These are phyloP conservation scores for Balamuthia mandrillaris DNA, from an alignment of 208 protist genomes.

Conservation along the genomic window DNA sequence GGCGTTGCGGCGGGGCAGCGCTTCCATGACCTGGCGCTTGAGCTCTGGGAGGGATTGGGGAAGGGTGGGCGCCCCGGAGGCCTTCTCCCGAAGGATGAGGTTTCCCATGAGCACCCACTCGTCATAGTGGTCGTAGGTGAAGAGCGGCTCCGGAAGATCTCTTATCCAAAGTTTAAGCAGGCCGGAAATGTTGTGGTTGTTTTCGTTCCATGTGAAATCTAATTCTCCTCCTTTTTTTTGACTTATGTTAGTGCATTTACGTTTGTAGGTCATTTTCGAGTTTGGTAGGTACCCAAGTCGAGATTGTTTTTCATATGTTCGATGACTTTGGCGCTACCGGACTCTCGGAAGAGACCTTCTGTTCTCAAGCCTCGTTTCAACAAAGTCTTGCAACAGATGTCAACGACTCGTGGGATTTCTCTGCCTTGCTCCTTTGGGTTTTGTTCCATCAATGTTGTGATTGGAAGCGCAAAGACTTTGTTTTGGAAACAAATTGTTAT, in stretches of 20 bases:
- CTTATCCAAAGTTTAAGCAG: conserved; percentile 35
- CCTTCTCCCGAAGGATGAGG: background rate
- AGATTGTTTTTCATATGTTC: conserved; percentile 21
- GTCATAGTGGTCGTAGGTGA: conserved; percentile 22
- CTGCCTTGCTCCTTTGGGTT: conserved; percentile 13
- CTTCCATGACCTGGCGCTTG: background rate
- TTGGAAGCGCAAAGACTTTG: conserved; percentile 4
- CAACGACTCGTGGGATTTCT: background rate
- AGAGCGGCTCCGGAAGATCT: conserved; percentile 7
- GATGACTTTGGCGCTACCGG: conserved; percentile 5
- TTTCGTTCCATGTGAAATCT: background rate
- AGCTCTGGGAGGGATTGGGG: background rate
- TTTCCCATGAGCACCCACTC: conserved; percentile 11
- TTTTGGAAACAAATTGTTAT: too few species aligned
- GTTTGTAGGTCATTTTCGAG: background rate
- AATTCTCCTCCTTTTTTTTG: background rate
- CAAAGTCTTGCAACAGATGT: background rate
- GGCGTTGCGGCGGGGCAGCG: background rate
- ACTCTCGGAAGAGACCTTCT: conserved; percentile 32
- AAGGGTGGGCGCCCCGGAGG: background rate
- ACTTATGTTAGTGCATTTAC: background rate
- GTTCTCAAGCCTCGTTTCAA: background rate
- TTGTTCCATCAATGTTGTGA: background rate
- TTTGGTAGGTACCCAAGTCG: background rate
- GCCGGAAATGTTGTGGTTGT: conserved; percentile 31